Evolutionary conservation across 352 stramenopile genomes (phyloP).

Genomic region (Globisporangium paddicum): DNA sequence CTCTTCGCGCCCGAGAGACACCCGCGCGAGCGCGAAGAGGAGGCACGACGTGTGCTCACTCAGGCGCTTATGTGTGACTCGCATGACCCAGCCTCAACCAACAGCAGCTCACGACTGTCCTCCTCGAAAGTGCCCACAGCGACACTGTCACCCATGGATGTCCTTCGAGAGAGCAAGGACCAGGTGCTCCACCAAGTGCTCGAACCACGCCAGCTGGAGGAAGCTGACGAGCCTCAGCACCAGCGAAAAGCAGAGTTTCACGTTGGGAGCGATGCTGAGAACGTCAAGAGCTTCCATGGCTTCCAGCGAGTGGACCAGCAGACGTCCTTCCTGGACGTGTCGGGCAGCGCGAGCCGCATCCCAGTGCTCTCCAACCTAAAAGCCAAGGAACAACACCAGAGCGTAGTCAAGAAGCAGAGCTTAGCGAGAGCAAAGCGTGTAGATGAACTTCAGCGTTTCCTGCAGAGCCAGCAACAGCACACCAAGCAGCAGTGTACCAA

Average conservation of each 20-base stretch:
- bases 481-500: constrained; percentile 25
- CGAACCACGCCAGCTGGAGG: background rate
- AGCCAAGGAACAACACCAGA: constrained; percentile 14
- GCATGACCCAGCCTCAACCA: background rate
- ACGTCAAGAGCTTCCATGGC: constrained; percentile 18
- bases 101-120: background rate
- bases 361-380: constrained; percentile 16
- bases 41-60: constrained; percentile 30
- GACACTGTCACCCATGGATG: constrained; percentile 3
- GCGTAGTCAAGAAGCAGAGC: constrained; percentile 17
- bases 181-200: constrained; percentile 8
- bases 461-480: constrained; percentile 24
- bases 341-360: constrained; percentile 21
- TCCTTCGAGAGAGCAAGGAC: constrained; percentile 2
- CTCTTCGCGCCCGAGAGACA: constrained; percentile 16
- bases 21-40: constrained; percentile 28
- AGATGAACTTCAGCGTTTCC: constrained; percentile 19
- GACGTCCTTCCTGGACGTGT: constrained; percentile 20
- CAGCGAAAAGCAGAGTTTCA: background rate
- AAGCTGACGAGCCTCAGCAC: constrained; percentile 5
- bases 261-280: background rate
- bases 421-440: constrained; percentile 8
- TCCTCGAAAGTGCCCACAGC: background rate
- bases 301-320: constrained; percentile 12
- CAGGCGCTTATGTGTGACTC: constrained; percentile 18